Evolutionary conservation across 2,329 filamentous ascomycete species (phyloP).

Genomic region (Fusarium nisikadoi): DNA sequence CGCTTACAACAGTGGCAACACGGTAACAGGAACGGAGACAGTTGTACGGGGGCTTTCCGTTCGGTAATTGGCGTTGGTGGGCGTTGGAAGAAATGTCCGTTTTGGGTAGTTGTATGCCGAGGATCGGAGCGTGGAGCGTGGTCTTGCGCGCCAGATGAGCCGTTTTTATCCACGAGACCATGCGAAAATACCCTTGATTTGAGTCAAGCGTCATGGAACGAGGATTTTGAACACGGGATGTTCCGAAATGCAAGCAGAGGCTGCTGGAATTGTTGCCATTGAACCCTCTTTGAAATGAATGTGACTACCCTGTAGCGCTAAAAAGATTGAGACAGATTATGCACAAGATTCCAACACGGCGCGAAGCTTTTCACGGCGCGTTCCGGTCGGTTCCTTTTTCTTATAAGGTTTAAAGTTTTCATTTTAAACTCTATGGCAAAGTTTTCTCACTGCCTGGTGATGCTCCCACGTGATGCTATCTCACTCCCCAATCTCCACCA

Average conservation of each 20-base stretch:
- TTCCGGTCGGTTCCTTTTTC: too few relatives aligned
- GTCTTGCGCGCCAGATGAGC: accelerated
- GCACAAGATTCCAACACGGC: not conserved
- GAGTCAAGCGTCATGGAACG: too few relatives aligned
- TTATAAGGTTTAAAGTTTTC: too few relatives aligned
- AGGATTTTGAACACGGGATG: too few relatives aligned
- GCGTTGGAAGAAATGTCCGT: not conserved
- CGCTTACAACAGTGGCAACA: not conserved
- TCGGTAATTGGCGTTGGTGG: not conserved
- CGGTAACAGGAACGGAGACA: not conserved
- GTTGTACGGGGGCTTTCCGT: not conserved
- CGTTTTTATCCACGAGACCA: not conserved
- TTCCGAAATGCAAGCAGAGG: not conserved
- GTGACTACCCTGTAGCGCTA: not conserved
- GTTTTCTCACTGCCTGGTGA: accelerated
- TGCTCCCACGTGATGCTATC: accelerated
- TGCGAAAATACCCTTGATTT: not conserved
- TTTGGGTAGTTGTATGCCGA: not conserved
- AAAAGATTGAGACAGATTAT: not conserved
- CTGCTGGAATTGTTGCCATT: not conserved
- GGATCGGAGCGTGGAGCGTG: not conserved
- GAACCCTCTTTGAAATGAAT: accelerated
- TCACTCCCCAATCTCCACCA: slow-evolving; percentile 53
- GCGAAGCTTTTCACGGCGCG: too few relatives aligned
- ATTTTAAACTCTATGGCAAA: too few relatives aligned